These are phyloP conservation scores for Pinus taeda DNA, from an alignment of 75 land plant genomes.

Conservation along the genomic window DNA sequence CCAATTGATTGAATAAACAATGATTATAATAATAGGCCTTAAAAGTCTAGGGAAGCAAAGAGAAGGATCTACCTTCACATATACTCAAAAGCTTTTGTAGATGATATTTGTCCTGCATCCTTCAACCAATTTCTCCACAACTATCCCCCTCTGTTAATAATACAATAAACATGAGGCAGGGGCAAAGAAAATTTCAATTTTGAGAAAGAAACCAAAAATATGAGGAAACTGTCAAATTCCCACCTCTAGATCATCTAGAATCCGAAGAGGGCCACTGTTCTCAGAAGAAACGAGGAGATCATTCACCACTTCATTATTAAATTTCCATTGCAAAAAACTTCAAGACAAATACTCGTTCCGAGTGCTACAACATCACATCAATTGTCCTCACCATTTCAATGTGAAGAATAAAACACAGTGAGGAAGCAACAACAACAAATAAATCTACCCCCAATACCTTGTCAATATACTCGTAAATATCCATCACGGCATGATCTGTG, in stretches of 20 bases:
- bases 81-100: constrained; percentile 62
- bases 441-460: constrained; percentile 41
- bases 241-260: constrained; percentile 97
- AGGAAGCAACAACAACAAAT: neutral
- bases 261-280: constrained; percentile 51
- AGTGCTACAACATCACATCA: constrained; percentile 54
- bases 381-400: neutral
- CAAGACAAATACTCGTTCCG: constrained; percentile 76
- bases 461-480: constrained; percentile 71
- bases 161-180: neutral
- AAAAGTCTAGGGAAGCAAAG: neutral
- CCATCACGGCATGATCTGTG: constrained; percentile 70
- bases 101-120: constrained; percentile 65
- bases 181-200: too few relatives aligned
- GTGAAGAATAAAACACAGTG: neutral
- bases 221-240: neutral
- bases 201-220: too few relatives aligned
- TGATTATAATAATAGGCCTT: neutral
- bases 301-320: constrained; percentile 92
- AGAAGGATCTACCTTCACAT: constrained; percentile 67
- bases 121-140: constrained; percentile 87
- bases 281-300: constrained; percentile 75
- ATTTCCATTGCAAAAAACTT: constrained; percentile 98
- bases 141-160: constrained; percentile 65
- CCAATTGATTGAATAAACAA: neutral